Conservation (phyloP, 2,329 filamentous ascomycete genomes). For the Diplodia mutila region DNA sequence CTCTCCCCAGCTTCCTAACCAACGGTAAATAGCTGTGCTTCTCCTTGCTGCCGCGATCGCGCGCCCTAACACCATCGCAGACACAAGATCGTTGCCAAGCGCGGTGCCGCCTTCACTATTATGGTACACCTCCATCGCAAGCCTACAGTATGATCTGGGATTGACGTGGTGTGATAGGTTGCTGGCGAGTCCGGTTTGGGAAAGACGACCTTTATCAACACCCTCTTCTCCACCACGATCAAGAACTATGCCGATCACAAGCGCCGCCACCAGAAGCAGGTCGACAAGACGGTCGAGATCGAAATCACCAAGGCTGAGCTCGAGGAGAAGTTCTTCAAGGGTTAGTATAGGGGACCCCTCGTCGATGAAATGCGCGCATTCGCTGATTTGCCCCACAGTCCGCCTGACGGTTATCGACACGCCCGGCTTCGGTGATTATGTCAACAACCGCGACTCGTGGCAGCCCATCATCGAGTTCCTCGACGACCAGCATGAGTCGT, state of each 20-base stretch:
- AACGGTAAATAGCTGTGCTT: conserved; percentile 56
- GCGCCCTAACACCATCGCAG: conserved; percentile 48
- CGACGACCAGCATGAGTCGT: conserved; percentile 99
- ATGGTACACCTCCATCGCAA: conserved; percentile 68
- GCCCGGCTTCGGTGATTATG: conserved; percentile 98
- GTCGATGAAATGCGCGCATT: conserved; percentile 5
- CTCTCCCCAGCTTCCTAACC: conserved; percentile 64
- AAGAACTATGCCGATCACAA: conserved; percentile 99
- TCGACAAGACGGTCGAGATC: conserved; percentile 99
- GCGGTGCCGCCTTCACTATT: conserved; percentile 97
- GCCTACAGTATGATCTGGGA: background rate
- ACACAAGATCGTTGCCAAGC: conserved; percentile 75
- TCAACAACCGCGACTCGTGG: conserved; percentile 99
- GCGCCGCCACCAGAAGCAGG: conserved; percentile 97
- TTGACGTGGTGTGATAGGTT: conserved; percentile 63
- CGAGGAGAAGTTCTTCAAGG: conserved; percentile 99
- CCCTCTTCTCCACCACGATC: conserved; percentile 99
- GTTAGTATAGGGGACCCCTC: conserved; percentile 51
- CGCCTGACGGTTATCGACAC: conserved; percentile 99
- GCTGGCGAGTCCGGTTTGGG: conserved; percentile 97
- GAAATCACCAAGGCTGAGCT: conserved; percentile 99
- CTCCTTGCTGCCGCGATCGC: conserved; percentile 14
- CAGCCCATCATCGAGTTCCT: conserved; percentile 99
- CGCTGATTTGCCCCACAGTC: conserved; percentile 59
- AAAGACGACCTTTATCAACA: conserved; percentile 99